Conservation (phyloP, 106 monocot genomes). For the Allium cepa region DNA sequence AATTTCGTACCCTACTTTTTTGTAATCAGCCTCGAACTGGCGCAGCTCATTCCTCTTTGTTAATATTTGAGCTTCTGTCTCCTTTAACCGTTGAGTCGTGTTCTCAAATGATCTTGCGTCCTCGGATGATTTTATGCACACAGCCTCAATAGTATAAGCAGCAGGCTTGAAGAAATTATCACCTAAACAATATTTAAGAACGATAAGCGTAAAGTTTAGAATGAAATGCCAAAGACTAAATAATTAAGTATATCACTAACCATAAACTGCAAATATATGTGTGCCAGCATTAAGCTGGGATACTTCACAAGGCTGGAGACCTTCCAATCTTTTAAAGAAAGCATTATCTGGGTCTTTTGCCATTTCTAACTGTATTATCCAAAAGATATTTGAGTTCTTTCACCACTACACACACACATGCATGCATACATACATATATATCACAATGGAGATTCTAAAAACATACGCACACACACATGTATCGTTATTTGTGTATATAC, state of each 20-base stretch:
- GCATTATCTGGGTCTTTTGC: constrained; percentile 95
- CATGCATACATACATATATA: too few species aligned
- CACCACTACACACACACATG: too few species aligned
- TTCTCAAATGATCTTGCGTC: constrained; percentile 71
- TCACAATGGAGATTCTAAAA: background rate
- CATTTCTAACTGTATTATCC: constrained; percentile 73
- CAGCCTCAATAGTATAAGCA: constrained; percentile 70
- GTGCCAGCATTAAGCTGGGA: constrained; percentile 87
- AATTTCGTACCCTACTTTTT: constrained; percentile 49
- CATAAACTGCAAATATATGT: constrained; percentile 98
- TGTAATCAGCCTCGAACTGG: constrained; percentile 90
- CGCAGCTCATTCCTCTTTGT: constrained; percentile 74
- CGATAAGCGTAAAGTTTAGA: constrained; percentile 24
- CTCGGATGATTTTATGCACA: constrained; percentile 68
- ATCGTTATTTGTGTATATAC: too few species aligned
- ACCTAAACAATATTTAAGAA: constrained; percentile 37
- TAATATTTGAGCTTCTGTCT: constrained; percentile 72
- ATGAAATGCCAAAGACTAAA: background rate
- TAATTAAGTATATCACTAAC: constrained; percentile 18
- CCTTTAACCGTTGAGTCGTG: constrained; percentile 64
- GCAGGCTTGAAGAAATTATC: constrained; percentile 97
- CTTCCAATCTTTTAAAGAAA: constrained; percentile 96
- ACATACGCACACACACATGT: background rate
- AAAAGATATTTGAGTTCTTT: background rate
- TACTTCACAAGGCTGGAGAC: constrained; percentile 97